Conservation (phyloP, 345 rosid species). For the Clarkia xantiana region DNA sequence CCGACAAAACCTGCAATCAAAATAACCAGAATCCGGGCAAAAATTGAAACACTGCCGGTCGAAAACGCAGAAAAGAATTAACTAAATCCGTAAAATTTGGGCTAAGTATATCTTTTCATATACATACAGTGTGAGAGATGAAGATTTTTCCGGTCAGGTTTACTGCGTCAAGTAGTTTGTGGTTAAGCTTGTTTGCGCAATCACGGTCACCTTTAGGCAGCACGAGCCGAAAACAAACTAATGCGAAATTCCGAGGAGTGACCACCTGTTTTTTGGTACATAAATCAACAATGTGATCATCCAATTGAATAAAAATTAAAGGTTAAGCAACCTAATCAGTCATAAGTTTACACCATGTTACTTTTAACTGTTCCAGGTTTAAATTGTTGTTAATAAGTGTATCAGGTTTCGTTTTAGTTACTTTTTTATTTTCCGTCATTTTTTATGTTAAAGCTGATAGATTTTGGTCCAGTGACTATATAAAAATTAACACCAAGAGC, state of each 20-base stretch:
- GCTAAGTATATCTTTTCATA: not conserved
- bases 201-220: conserved; percentile 22
- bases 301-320: too few relatives aligned
- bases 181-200: conserved; percentile 39
- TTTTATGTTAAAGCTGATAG: too few relatives aligned
- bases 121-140: conserved; percentile 71
- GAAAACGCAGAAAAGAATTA: not conserved
- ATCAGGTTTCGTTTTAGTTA: too few relatives aligned
- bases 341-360: too few relatives aligned
- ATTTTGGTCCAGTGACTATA: too few relatives aligned
- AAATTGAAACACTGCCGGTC: too few relatives aligned
- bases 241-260: conserved; percentile 55
- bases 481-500: too few relatives aligned
- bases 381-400: too few relatives aligned
- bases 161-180: conserved; percentile 49
- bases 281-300: too few relatives aligned
- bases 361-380: too few relatives aligned
- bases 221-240: conserved; percentile 61
- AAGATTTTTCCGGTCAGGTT: conserved; percentile 67
- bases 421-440: too few relatives aligned
- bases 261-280: conserved; percentile 62
- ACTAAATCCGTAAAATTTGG: not conserved
- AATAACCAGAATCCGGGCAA: not conserved
- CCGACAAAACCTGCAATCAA: conserved; percentile 44
- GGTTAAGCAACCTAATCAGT: too few relatives aligned